A percentile compares a stretch with the other conserved stretches of the same genome.
Evolutionary conservation across 352 stramenopile species (phyloP).

Genomic region (Globisporangium uncinulatum): DNA sequence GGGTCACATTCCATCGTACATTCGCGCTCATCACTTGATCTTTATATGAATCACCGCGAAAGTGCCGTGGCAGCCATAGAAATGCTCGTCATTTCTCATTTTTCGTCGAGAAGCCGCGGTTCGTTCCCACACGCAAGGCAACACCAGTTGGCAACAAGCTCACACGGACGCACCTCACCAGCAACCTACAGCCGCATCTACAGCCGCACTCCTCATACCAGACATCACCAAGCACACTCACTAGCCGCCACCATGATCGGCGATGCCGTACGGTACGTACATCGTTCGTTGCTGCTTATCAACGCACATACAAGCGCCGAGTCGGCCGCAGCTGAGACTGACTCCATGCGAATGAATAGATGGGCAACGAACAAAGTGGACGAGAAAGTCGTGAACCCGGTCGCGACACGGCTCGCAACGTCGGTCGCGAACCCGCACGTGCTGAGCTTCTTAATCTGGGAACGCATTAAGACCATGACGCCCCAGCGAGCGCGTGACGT

Average conservation of each 20-base stretch:
- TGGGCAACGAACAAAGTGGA: slow-evolving; percentile 55
- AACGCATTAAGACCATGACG: slow-evolving; percentile 65
- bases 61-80: no score
- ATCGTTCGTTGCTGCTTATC: background rate
- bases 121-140: no score
- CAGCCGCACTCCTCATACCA: no score
- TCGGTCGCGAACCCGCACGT: slow-evolving; percentile 77
- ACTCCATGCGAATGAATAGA: slow-evolving; percentile 9
- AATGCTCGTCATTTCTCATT: no score
- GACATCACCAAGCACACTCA: no score
- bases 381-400: slow-evolving; percentile 48
- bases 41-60: no score
- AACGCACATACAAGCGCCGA: background rate
- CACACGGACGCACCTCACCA: no score
- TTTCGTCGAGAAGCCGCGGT: no score
- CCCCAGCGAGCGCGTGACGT: slow-evolving; percentile 68
- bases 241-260: slow-evolving; percentile 1
- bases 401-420: slow-evolving; percentile 41
- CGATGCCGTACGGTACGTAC: slow-evolving; percentile 8
- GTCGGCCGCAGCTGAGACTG: background rate
- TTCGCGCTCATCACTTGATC: no score
- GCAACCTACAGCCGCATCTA: no score
- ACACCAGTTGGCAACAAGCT: no score
- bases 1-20: no score
- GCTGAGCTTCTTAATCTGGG: slow-evolving; percentile 67